These are phyloP conservation scores for Diaporthe vaccinii DNA, from an alignment of 2,329 filamentous ascomycete species.

Conservation along the genomic window DNA sequence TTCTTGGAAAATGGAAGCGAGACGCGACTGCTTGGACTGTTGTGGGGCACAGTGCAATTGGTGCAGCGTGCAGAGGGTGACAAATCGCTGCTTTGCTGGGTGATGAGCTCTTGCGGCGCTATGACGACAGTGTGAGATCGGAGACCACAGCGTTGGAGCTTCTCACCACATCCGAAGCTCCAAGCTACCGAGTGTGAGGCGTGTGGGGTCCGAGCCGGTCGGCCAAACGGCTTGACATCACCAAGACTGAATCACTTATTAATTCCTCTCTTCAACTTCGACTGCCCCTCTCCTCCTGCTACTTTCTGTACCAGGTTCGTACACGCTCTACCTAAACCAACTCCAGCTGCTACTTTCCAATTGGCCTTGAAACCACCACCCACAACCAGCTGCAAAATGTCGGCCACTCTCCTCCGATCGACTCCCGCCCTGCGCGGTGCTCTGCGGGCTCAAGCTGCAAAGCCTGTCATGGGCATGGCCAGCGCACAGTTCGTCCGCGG, in stretches of 20 bases:
- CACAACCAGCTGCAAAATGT: slow-evolving; percentile 70
- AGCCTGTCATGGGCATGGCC: slow-evolving; percentile 74
- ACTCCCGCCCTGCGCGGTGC: slow-evolving; percentile 77
- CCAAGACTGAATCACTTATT: slow-evolving; percentile 16
- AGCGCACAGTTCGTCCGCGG: slow-evolving; percentile 83
- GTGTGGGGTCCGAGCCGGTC: slow-evolving; percentile 32
- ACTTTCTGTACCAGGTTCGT: slow-evolving; percentile 25
- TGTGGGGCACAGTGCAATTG: slow-evolving; percentile 6
- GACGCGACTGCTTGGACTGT: slow-evolving; percentile 19
- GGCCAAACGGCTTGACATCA: slow-evolving; percentile 37
- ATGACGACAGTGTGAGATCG: slow-evolving; percentile 31
- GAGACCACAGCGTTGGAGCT: slow-evolving; percentile 25
- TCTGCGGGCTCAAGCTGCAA: slow-evolving; percentile 75
- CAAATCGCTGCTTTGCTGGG: not conserved
- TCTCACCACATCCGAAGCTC: slow-evolving; percentile 41
- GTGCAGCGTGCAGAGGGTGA: not conserved
- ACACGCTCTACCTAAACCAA: slow-evolving; percentile 25
- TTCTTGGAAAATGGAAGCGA: slow-evolving; percentile 21
- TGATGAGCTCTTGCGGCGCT: slow-evolving; percentile 17
- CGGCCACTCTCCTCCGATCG: slow-evolving; percentile 80
- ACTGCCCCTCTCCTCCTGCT: not conserved
- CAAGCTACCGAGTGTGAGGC: not conserved
- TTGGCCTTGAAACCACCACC: not conserved
- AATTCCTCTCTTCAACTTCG: not conserved
- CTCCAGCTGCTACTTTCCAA: slow-evolving; percentile 2